Base-by-base conservation (phyloP, 1,139 yeast genomes). In the Eremothecium cymbalariae region DNA sequence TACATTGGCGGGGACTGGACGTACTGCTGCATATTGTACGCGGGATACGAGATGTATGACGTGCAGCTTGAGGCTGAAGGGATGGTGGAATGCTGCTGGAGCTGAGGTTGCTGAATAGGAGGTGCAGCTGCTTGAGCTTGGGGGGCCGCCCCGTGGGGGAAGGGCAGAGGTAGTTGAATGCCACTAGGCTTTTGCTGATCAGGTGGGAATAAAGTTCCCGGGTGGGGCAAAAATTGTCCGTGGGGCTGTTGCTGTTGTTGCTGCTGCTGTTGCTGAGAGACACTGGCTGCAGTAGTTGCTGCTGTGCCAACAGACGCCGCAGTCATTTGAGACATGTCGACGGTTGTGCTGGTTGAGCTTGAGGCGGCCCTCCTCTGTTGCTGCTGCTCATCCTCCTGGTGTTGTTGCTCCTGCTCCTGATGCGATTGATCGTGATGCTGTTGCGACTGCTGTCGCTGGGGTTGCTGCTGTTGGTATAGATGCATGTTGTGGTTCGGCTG, bases 361-460 rank as follows among this genome's bases (percentile, higher is more conserved):
- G 30, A 17, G 14, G 9, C 12, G 4, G 30, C 21, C 7, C 30
- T n/a, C 9, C 13, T n/a, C 30, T 27, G 30, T 23, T 8, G 25
- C 21, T 9, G 11, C 6, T 17, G n/a, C n/a, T n/a, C 26, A n/a
- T 8, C 26, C n/a, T 8, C 12, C 22, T n/a, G 8, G 8, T 19
- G 22, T 8, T n/a, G 17, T n/a, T 28, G 25, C 32, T 20, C 32
- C 28, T 28, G 23, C 4, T 15, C 11, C 22, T n/a, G 26, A 12
- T 23, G 13, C 11, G 11, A 7, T 7, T 14, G 18, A 12, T 23
- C 12, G 7, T 8, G 21, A 17, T 8, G 25, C 25, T 29, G 32
- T 7, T 15, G 28, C 4, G 25, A 25, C 11, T 28, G 40, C 20
- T 22, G 39, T 19, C 12, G 39, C 12, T 14, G 31, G 19, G 20